A percentile compares a stretch with the other conserved stretches of the same genome.
These are phyloP conservation scores for Chrysophaeum taylorii DNA, from an alignment of 352 stramenopile genomes.

Conservation along the genomic window DNA sequence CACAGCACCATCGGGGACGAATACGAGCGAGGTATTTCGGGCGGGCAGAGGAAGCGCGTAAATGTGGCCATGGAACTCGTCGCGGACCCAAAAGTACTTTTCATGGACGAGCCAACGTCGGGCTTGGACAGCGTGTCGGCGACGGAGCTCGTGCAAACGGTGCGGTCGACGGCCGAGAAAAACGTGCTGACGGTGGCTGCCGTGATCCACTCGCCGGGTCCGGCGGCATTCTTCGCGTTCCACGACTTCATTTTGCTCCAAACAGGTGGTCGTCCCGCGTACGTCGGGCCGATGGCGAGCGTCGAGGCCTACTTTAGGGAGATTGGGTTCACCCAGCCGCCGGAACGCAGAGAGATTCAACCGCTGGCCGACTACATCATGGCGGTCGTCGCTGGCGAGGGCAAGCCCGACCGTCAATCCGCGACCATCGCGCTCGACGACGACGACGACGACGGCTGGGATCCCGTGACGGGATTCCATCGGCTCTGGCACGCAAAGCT, in stretches of 20 bases:
- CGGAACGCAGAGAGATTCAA: neutral
- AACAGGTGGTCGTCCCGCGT: neutral
- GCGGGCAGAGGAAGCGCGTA: constrained; percentile 53
- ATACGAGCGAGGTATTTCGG: constrained; percentile 58
- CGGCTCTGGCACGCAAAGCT: neutral
- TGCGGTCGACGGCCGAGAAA: neutral
- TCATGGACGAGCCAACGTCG: constrained; percentile 69
- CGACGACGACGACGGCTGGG: neutral
- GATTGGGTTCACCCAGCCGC: neutral
- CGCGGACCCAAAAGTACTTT: constrained; percentile 55
- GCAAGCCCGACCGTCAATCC: neutral
- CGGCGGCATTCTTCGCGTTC: constrained; percentile 1
- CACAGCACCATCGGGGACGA: constrained; percentile 16
- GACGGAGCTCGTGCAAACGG: neutral
- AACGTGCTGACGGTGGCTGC: neutral
- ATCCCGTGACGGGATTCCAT: neutral
- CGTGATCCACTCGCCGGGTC: constrained; percentile 7
- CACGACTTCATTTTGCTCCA: constrained; percentile 4
- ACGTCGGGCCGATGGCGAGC: neutral
- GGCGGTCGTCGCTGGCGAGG: neutral
- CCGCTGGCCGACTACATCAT: constrained; percentile 2
- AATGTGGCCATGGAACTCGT: constrained; percentile 58
- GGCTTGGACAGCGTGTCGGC: constrained; percentile 67
- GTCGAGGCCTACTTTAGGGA: constrained; percentile 1
- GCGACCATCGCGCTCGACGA: neutral